phyloP scores from a whole-genome alignment of 441 rosid species.

The Eutrema salsugineum region DNA sequence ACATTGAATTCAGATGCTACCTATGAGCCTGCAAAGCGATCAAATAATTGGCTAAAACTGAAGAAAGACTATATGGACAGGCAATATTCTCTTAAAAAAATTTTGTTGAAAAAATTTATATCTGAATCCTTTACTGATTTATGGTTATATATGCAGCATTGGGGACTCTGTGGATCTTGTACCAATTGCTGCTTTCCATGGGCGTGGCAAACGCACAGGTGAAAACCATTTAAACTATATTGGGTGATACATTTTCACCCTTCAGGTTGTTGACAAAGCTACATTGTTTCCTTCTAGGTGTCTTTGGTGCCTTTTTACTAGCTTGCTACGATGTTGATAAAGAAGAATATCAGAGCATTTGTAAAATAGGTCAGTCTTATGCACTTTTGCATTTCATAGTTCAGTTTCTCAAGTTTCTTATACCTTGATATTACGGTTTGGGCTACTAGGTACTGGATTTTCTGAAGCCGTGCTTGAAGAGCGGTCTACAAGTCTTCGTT shows the following conservation, averaged over 20 bases:
- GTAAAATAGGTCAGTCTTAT: slow-evolving; percentile 71
- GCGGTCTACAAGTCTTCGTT: slow-evolving; percentile 72
- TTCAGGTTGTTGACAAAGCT: slow-evolving; percentile 15
- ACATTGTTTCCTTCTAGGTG: slow-evolving; percentile 44
- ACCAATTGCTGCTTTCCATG: slow-evolving; percentile 93
- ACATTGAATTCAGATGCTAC: slow-evolving; percentile 87
- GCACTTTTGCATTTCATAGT: not conserved
- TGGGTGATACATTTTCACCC: not conserved
- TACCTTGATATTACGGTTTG: not conserved
- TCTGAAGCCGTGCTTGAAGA: slow-evolving; percentile 84
- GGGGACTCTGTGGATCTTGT: slow-evolving; percentile 98
- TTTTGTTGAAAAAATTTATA: not conserved
- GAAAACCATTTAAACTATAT: slow-evolving; percentile 12
- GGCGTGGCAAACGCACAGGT: slow-evolving; percentile 95
- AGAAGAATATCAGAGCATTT: slow-evolving; percentile 90
- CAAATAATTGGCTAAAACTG: slow-evolving; percentile 86
- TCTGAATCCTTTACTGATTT: not conserved
- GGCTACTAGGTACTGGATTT: slow-evolving; percentile 75
- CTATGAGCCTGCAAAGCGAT: slow-evolving; percentile 93
- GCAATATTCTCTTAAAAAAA: slow-evolving; percentile 29
- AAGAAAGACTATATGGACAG: slow-evolving; percentile 97
- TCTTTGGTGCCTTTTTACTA: slow-evolving; percentile 91
- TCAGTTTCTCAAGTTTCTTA: not conserved
- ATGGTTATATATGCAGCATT: slow-evolving; percentile 47
- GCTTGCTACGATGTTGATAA: slow-evolving; percentile 77